These are phyloP conservation scores for Coelastrella sp. DNA, from an alignment of 139 green algal species.

Conservation along the genomic window DNA sequence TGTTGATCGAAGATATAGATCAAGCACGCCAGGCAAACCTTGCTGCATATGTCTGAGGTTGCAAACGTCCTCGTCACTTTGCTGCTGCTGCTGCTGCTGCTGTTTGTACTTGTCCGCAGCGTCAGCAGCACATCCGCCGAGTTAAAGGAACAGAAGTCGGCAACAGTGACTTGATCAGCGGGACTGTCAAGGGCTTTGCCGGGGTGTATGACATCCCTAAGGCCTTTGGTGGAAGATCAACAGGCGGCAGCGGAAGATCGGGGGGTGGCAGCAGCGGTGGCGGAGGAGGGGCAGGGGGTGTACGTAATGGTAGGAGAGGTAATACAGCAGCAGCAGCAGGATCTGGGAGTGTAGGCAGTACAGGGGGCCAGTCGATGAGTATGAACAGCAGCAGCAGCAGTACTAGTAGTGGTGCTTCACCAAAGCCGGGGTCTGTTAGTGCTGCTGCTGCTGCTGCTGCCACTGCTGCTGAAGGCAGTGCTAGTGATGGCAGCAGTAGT, in stretches of 20 bases:
- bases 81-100: not conserved
- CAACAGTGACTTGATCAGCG: not conserved
- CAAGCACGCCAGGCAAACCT: not conserved
- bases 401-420: not conserved
- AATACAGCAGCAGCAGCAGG: conserved; percentile 10
- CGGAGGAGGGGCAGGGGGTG: not conserved
- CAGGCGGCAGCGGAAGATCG: not conserved
- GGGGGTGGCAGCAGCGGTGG: not conserved
- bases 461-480: not conserved
- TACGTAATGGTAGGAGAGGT: not conserved
- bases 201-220: conserved; percentile 35
- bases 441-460: not conserved
- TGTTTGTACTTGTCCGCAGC: not conserved
- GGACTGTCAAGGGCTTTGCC: conserved; percentile 43
- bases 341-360: not conserved
- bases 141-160: not conserved
- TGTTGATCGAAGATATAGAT: too few relatives aligned
- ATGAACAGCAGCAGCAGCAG: not conserved
- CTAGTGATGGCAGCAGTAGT: conserved; percentile 30
- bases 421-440: not conserved
- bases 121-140: conserved; percentile 16
- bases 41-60: too few relatives aligned
- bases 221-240: conserved; percentile 8
- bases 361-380: not conserved
- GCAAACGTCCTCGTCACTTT: not conserved